Evolutionary conservation across 257 asterid genomes (phyloP), one percentile per base, ranked within the genome.

Genomic region (Striga asiatica): DNA sequence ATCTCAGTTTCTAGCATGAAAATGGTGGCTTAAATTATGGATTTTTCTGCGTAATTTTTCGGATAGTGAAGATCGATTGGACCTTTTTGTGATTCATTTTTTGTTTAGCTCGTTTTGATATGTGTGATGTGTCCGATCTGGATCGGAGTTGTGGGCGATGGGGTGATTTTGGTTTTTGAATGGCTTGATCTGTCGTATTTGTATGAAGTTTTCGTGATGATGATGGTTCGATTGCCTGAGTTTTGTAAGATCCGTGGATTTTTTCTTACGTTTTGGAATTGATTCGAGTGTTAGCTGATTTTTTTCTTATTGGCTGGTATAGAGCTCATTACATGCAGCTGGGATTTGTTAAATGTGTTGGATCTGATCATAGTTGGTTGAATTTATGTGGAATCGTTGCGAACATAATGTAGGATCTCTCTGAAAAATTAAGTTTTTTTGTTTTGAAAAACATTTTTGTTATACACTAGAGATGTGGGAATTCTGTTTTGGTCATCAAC

Each of bases 81-180:
- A 16, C n/a, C n/a, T 61, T 17, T 41, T 22, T 45, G 4, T n/a
- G 17, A 52, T 60, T 39, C 28, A 8, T 56, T 52, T 66, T 19
- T 17, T 8, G 27, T 58, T 64, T 28, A 56, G 14, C 6, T 16
- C 19, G 48, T n/a, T n/a, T n/a, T n/a, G n/a, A n/a, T n/a, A n/a
- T n/a, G 53, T 54, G 29, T 70, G n/a, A 8, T 6, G 61, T 16
- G 51, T 39, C 60, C 55, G 65, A 66, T 72, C 72, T 72, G 72
- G 50, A 41, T 41, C 16, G 61, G 59, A 50, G 61, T 14, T 51
- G 28, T 21, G 54, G 47, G 47, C 24, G 43, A 32, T 48, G 46
- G 22, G 20, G 55, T 46, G 71, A 7, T 54, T 34, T 55, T 8
- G 45, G 39, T 25, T 43, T 60, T 54, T 21, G 28, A 25, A 25